These are phyloP conservation scores for Macrolepiota fuliginosa DNA, from an alignment of 768 basidiomycete species.

Conservation along the genomic window DNA sequence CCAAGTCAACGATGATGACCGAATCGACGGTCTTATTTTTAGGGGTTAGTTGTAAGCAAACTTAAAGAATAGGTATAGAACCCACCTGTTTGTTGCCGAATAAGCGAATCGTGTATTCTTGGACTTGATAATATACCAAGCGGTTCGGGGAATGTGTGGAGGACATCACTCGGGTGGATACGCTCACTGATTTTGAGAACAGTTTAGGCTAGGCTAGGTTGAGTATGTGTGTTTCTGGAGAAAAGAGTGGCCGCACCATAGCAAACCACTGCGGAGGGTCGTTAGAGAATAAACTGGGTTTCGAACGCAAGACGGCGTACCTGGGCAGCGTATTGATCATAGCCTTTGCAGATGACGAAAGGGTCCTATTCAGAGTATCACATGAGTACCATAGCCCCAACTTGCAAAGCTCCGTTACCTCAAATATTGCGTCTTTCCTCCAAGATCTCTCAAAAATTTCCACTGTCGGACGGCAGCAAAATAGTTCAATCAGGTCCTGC, in stretches of 20 bases:
- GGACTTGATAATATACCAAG: conserved; percentile 56
- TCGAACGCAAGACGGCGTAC: conserved; percentile 29
- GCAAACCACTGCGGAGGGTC: conserved; percentile 13
- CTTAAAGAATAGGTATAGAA: background rate
- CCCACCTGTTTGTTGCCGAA: conserved; percentile 51
- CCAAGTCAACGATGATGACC: conserved; percentile 60
- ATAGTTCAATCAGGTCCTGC: conserved; percentile 58
- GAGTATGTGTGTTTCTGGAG: background rate
- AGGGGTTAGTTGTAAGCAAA: background rate
- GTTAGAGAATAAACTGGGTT: background rate
- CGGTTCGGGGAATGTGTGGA: conserved; percentile 59
- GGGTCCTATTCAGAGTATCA: conserved; percentile 39
- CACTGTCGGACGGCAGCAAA: conserved; percentile 47
- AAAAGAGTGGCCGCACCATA: conserved; percentile 8
- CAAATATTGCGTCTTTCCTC: conserved; percentile 52
- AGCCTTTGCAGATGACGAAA: conserved; percentile 45
- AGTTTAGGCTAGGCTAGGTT: conserved; percentile 43
- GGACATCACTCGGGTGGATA: conserved; percentile 54
- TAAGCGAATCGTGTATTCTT: conserved; percentile 57
- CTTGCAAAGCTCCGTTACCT: conserved; percentile 32
- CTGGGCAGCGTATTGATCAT: conserved; percentile 50
- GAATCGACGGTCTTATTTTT: conserved; percentile 52
- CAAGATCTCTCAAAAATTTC: conserved; percentile 55
- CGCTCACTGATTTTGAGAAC: conserved; percentile 46
- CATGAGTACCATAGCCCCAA: background rate